Evolutionary conservation across 352 stramenopile species (phyloP).

Genomic region (Aphanomyces invadans): DNA sequence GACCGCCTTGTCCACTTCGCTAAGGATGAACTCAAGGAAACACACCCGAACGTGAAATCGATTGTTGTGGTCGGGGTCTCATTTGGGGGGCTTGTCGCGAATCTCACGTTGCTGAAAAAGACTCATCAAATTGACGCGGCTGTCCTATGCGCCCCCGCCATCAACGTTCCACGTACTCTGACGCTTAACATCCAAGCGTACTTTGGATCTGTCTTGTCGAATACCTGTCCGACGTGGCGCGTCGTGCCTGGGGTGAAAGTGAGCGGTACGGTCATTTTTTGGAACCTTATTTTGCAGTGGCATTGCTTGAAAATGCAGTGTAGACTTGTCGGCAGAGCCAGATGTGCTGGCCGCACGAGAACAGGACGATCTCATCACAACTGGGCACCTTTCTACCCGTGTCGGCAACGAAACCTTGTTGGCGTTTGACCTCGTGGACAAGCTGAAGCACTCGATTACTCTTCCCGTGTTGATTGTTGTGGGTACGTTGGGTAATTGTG

Average conservation of each 20-base stretch:
- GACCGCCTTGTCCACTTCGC: conserved; percentile 25
- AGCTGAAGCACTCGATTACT: background rate
- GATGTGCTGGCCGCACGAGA: background rate
- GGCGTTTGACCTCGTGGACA: conserved; percentile 4
- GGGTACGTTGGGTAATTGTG: no score
- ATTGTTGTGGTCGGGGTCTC: background rate
- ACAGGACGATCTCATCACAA: background rate
- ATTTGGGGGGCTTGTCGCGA: conserved; percentile 3
- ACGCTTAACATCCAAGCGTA: background rate
- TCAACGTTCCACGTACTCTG: conserved; percentile 4
- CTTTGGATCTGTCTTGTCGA: conserved; percentile 4
- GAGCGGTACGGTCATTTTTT: background rate
- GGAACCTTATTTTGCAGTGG: background rate
- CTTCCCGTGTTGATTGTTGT: conserved; percentile 5
- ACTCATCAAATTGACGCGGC: background rate
- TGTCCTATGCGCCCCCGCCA: background rate
- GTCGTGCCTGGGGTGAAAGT: conserved; percentile 3
- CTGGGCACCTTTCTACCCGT: background rate
- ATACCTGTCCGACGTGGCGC: background rate
- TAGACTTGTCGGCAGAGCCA: conserved; percentile 5
- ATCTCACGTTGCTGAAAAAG: background rate
- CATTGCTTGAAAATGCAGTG: background rate
- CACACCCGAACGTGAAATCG: background rate
- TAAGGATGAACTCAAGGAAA: background rate
- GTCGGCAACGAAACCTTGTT: background rate